Evolutionary conservation across 371 early-diverging fungal species (phyloP), one percentile per base, ranked within the genome.

Genomic region (Apophysomyces sp.): DNA sequence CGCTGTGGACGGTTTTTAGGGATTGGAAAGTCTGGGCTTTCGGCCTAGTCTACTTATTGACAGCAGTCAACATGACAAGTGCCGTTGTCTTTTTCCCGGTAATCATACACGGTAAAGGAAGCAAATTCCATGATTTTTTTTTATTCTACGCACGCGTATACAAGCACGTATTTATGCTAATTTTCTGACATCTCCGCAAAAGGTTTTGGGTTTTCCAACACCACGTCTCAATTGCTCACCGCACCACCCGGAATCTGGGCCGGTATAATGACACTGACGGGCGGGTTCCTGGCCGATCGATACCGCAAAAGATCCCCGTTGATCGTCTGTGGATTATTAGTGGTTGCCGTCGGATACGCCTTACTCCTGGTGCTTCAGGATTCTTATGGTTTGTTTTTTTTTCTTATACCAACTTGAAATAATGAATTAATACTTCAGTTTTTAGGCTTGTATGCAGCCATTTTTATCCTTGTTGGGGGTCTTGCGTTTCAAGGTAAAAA

Each of bases 201-300:
- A 72, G 73, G 74, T 0, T 77, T 77, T 62, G 78, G 78, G 0
- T 77, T 72, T 57, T 56, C 78, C 3, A 65, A 68, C 1, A 32
- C 69, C 21, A 72, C 66, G 2, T 72, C 79, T 5, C 79, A 79
- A 18, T 51, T 79, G 7, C 55, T 79, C 27, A 68, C 74, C 11
- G 79, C 79, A 0, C 79, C 79, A 28, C 79, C 79, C 2, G 65
- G 63, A 54, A 44, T 76, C 1, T 24, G 67, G 11, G 40, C 62
- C 13, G 57, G 59, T 27, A 49, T 58, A n/a, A 30, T 67, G 28
- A 53, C 66, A n/a, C 29, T 71, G 3, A 2, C 59, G 2, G 63
- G 67, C 16, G 67, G 71, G n/a, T 58, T 54, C 24, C 7, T 64
- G 32, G 57, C 62, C 6, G 65, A 71, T 39, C 53, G 57, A 9